These are phyloP conservation scores for Rosa chinensis DNA, from an alignment of 306 rosid genomes.

Conservation along the genomic window DNA sequence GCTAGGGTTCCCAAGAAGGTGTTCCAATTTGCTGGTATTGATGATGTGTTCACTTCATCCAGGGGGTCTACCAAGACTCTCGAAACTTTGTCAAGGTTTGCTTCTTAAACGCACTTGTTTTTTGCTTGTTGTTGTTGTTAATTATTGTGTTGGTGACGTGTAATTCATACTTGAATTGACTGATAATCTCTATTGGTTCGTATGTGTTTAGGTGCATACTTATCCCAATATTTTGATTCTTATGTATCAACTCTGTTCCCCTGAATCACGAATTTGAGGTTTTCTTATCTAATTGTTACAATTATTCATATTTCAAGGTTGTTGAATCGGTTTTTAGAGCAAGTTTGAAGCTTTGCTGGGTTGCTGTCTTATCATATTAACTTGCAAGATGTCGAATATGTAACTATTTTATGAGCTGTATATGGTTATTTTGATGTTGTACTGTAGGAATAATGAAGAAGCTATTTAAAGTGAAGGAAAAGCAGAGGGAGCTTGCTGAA, in stretches of 20 bases:
- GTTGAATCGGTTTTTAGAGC: too few relatives aligned
- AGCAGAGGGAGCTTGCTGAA: conserved; percentile 50
- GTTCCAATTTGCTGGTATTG: conserved; percentile 66
- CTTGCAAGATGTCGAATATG: background rate
- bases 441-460: conserved; percentile 48
- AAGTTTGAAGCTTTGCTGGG: background rate
- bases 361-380: background rate
- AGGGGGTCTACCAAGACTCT: conserved; percentile 80
- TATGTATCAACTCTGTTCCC: too few relatives aligned
- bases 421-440: conserved; percentile 2
- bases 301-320: too few relatives aligned
- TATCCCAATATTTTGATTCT: too few relatives aligned
- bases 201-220: too few relatives aligned
- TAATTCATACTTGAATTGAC: too few relatives aligned
- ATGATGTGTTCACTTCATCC: conserved; percentile 69
- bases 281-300: too few relatives aligned
- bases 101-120: background rate
- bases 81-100: conserved; percentile 82
- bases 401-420: background rate
- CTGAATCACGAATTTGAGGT: too few relatives aligned
- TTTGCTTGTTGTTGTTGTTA: background rate
- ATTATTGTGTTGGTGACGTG: too few relatives aligned
- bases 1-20: conserved; percentile 23
- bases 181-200: too few relatives aligned
- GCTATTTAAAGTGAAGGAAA: conserved; percentile 64